These are phyloP conservation scores for Chamaecyparis obtusa DNA, from an alignment of 75 land plant species.

Conservation along the genomic window DNA sequence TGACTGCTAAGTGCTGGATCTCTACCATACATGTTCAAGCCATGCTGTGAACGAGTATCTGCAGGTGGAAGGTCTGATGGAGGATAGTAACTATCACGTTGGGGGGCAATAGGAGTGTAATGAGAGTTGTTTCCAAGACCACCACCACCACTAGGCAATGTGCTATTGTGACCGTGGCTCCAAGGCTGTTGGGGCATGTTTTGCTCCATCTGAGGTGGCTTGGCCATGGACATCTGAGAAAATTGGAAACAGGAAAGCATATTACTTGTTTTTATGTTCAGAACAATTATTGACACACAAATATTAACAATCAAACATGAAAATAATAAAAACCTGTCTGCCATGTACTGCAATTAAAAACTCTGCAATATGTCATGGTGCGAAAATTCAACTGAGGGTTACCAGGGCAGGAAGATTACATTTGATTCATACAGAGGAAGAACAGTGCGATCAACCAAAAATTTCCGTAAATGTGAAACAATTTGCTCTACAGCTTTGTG, in stretches of 20 bases:
- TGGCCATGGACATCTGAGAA: slow-evolving; percentile 13
- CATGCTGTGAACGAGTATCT: slow-evolving; percentile 17
- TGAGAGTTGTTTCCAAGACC: slow-evolving; percentile 15
- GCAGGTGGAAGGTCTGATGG: not conserved
- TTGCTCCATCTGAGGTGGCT: slow-evolving; percentile 16
- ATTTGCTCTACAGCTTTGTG: slow-evolving; percentile 36
- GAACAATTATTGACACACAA: not conserved
- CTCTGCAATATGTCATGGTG: not conserved
- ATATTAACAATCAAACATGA: not conserved
- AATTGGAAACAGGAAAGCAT: not conserved
- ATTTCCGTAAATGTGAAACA: slow-evolving; percentile 26
- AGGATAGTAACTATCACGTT: slow-evolving; percentile 14
- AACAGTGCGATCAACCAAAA: slow-evolving; percentile 30
- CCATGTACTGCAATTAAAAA: not conserved
- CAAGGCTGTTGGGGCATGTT: slow-evolving; percentile 15
- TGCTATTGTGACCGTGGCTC: not conserved
- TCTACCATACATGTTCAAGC: slow-evolving; percentile 24
- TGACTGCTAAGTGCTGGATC: slow-evolving; percentile 17
- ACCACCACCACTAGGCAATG: slow-evolving; percentile 6
- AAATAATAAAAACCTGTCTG: not conserved
- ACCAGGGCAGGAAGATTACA: slow-evolving; percentile 21
- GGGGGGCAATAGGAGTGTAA: slow-evolving; percentile 12
- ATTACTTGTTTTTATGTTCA: slow-evolving; percentile 9
- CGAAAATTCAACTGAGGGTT: not conserved
- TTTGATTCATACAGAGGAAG: slow-evolving; percentile 30